Conservation (phyloP, 495 filamentous ascomycete genomes). For the Neurospora cerealis region DNA sequence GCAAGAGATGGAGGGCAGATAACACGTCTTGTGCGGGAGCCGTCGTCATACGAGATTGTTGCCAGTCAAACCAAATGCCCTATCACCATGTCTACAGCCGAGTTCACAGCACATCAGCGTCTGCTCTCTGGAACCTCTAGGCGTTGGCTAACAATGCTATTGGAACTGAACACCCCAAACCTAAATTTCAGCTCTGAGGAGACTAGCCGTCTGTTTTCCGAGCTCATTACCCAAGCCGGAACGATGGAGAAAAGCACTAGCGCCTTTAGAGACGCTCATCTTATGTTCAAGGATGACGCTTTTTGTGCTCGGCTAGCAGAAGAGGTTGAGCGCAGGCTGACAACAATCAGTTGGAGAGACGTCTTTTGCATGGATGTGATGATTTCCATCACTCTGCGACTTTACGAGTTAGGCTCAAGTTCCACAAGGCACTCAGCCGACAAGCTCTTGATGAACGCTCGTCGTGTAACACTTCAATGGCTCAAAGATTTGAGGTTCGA, state of each 20-base stretch:
- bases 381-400: slow-evolving; percentile 30
- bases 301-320: slow-evolving; percentile 37
- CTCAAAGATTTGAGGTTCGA: neutral
- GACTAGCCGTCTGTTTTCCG: slow-evolving; percentile 28
- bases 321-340: slow-evolving; percentile 31
- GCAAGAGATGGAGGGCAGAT: neutral
- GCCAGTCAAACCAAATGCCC: slow-evolving; percentile 44
- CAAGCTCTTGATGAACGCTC: neutral
- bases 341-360: slow-evolving; percentile 46
- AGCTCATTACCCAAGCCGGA: slow-evolving; percentile 39
- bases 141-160: slow-evolving; percentile 39
- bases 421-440: neutral
- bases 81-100: slow-evolving; percentile 31
- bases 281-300: slow-evolving; percentile 30
- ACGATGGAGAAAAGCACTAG: slow-evolving; percentile 21
- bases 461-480: neutral
- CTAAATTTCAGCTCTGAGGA: slow-evolving; percentile 43
- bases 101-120: slow-evolving; percentile 42
- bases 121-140: slow-evolving; percentile 33
- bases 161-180: slow-evolving; percentile 43
- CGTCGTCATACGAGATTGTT: slow-evolving; percentile 45
- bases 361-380: slow-evolving; percentile 37
- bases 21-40: slow-evolving; percentile 16
- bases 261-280: slow-evolving; percentile 31
- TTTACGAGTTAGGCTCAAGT: slow-evolving; percentile 12